phyloP scores from a whole-genome alignment of 1,284 basidiomycete species.

The Mycosarcoma maydis region DNA sequence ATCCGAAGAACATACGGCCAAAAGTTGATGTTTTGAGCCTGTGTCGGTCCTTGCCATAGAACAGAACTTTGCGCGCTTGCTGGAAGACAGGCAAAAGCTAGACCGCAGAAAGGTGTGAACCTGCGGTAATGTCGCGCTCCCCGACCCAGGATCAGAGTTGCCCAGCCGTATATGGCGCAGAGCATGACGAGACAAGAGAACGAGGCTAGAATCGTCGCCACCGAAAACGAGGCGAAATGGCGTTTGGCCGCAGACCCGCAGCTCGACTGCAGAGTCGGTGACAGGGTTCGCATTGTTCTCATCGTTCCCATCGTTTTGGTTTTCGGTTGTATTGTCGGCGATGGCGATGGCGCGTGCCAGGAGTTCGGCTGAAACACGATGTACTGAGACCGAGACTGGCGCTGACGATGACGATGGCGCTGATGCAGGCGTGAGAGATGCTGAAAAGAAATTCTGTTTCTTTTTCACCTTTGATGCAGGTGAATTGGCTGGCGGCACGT shows the following conservation, averaged over 20 bases:
- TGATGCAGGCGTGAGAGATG: background rate
- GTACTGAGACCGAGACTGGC: background rate
- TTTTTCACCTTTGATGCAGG: background rate
- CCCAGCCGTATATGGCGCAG: conserved; percentile 4
- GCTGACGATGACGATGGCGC: background rate
- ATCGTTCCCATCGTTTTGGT: background rate
- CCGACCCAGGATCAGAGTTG: background rate
- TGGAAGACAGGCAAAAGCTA: conserved; percentile 18
- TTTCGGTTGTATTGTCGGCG: background rate
- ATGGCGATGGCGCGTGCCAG: background rate
- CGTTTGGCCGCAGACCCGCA: background rate
- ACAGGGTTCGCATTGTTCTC: background rate
- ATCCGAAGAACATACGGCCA: conserved; percentile 40
- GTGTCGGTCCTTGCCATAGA: conserved; percentile 10
- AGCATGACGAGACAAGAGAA: conserved; percentile 12
- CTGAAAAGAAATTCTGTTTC: background rate
- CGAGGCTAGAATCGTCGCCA: background rate
- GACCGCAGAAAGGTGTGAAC: conserved; percentile 7
- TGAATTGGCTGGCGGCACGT: background rate
- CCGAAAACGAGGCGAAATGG: conserved; percentile 15
- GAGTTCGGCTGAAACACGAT: background rate
- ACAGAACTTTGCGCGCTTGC: conserved; percentile 18
- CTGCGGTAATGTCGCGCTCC: background rate
- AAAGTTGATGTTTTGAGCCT: conserved; percentile 1
- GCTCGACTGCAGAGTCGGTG: no score